Evolutionary conservation across 495 filamentous ascomycete species (phyloP).

Genomic region (Penicillium pulvis): DNA sequence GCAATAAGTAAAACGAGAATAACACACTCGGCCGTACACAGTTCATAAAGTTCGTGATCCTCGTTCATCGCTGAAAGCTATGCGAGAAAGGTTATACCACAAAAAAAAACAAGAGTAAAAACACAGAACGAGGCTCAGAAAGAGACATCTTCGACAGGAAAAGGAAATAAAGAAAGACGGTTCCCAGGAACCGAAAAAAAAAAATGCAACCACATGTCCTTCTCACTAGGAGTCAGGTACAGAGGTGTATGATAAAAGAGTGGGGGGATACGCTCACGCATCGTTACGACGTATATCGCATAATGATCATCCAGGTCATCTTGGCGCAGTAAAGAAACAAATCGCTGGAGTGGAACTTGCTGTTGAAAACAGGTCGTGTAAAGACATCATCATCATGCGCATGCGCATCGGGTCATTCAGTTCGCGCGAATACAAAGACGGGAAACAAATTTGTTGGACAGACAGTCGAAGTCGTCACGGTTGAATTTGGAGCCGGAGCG

Average conservation of each 20-base stretch:
- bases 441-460: constrained; percentile 93
- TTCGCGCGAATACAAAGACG: constrained; percentile 93
- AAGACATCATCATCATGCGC: constrained; percentile 41
- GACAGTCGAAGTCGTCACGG: constrained; percentile 84
- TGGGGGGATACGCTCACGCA: constrained; percentile 27
- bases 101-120: constrained; percentile 28
- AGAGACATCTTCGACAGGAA: constrained; percentile 15
- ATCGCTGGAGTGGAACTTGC: constrained; percentile 23
- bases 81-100: constrained; percentile 48
- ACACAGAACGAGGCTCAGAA: constrained; percentile 23
- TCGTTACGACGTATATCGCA: constrained; percentile 27
- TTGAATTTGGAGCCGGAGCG: constrained; percentile 73
- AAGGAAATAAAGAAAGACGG: constrained; percentile 18
- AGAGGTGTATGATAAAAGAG: constrained; percentile 22
- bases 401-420: constrained; percentile 55
- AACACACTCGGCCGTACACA: constrained; percentile 45
- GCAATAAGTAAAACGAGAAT: constrained; percentile 22
- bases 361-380: constrained; percentile 25
- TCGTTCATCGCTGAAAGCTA: constrained; percentile 50
- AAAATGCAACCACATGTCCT: constrained; percentile 1
- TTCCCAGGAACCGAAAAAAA: constrained; percentile 19
- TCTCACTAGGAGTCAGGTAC: constrained; percentile 26
- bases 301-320: constrained; percentile 29
- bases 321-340: constrained; percentile 15
- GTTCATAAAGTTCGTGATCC: constrained; percentile 53